Percentiles rank a stretch among this genome's conserved stretches.
Evolutionary conservation across 805 yeast species (phyloP).

Genomic region (Saturnispora gosingensis): DNA sequence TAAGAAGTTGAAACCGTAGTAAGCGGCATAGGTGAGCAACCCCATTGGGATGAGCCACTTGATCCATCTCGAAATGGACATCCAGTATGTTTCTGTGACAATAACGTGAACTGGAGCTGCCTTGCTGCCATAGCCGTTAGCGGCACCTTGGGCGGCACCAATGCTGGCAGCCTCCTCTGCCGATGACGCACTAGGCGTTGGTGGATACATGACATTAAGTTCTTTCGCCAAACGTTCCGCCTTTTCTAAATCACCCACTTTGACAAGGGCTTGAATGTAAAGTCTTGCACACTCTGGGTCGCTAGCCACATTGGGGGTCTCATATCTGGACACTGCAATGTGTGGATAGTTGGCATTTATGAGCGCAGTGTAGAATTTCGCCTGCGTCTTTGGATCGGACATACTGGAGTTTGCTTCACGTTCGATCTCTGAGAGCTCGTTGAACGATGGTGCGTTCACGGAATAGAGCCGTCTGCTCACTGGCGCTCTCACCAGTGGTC

Average conservation of each 20-base stretch:
- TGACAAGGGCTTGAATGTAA: constrained; percentile 73
- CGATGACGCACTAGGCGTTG: constrained; percentile 6
- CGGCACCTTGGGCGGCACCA: not conserved
- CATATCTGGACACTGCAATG: constrained; percentile 88
- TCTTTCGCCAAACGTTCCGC: constrained; percentile 58
- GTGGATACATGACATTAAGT: constrained; percentile 22
- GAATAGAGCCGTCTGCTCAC: constrained; percentile 8
- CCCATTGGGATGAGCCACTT: constrained; percentile 83
- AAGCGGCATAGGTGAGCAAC: constrained; percentile 69
- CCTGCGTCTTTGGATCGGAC: constrained; percentile 63
- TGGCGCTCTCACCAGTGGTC: not conserved
- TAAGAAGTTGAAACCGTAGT: constrained; percentile 66
- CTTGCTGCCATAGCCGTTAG: constrained; percentile 43
- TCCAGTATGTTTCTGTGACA: constrained; percentile 74
- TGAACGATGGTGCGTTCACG: constrained; percentile 14
- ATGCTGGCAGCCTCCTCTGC: constrained; percentile 1
- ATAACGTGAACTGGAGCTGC: constrained; percentile 90
- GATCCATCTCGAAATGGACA: constrained; percentile 76
- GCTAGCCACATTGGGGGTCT: constrained; percentile 85
- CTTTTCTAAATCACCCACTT: constrained; percentile 67
- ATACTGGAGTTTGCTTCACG: constrained; percentile 77
- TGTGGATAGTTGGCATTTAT: constrained; percentile 86
- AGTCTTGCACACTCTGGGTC: constrained; percentile 69
- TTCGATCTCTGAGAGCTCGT: constrained; percentile 55
- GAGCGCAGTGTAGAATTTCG: constrained; percentile 69